These are phyloP conservation scores for Ogataea neopini DNA, from an alignment of 805 yeast genomes.

Conservation along the genomic window DNA sequence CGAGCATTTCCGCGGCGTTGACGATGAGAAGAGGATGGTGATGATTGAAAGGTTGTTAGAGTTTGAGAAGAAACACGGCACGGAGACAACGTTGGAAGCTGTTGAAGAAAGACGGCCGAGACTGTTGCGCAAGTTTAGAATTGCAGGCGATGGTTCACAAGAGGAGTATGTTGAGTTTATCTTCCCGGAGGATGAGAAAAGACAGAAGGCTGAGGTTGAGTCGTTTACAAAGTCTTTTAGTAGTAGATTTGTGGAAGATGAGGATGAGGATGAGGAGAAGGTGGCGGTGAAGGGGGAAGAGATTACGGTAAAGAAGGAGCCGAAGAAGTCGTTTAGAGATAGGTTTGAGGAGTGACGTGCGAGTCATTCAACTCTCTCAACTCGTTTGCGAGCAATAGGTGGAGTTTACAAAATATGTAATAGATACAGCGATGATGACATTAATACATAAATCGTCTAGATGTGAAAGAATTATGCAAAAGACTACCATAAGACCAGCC, in stretches of 20 bases:
- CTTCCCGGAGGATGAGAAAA: constrained; percentile 62
- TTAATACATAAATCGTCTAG: too few relatives aligned
- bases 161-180: constrained; percentile 60
- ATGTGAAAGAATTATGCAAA: too few relatives aligned
- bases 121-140: constrained; percentile 46
- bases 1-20: constrained; percentile 39
- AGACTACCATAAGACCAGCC: too few relatives aligned
- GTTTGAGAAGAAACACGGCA: constrained; percentile 69
- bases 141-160: constrained; percentile 44
- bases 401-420: too few relatives aligned
- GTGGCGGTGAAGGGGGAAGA: neutral
- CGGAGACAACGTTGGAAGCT: constrained; percentile 34
- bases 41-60: constrained; percentile 61
- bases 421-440: too few relatives aligned
- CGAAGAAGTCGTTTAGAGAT: constrained; percentile 1
- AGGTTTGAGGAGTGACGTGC: constrained; percentile 6
- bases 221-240: constrained; percentile 15
- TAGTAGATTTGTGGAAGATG: constrained; percentile 6
- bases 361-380: too few relatives aligned
- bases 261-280: constrained; percentile 8
- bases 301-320: neutral
- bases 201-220: constrained; percentile 15
- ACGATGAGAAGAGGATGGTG: constrained; percentile 46
- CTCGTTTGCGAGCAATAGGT: too few relatives aligned
- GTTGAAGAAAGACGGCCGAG: constrained; percentile 55